Conservation (phyloP, 805 yeast genomes). For the Zygosaccharomyces lentus region DNA sequence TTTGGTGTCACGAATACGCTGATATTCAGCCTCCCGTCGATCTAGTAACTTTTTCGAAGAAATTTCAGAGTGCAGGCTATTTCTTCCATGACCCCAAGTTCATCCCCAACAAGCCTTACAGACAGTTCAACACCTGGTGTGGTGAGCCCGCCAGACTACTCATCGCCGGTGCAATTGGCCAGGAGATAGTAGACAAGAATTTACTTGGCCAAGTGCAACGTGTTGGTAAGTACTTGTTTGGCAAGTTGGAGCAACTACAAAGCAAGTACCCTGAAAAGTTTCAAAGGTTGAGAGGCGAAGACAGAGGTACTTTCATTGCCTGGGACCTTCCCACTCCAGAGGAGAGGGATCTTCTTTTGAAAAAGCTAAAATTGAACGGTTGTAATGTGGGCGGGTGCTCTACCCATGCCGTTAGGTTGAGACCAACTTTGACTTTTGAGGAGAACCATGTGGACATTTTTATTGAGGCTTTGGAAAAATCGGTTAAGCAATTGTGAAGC, state of each 20-base stretch:
- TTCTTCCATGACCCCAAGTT: slow-evolving; percentile 56
- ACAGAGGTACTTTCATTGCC: slow-evolving; percentile 62
- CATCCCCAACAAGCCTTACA: slow-evolving; percentile 56
- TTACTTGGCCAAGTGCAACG: slow-evolving; percentile 46
- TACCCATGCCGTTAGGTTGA: slow-evolving; percentile 51
- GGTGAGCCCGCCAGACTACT: slow-evolving; percentile 70
- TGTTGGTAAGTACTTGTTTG: slow-evolving; percentile 53
- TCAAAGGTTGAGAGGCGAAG: slow-evolving; percentile 55
- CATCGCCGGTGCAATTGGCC: slow-evolving; percentile 55
- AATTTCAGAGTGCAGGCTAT: slow-evolving; percentile 71
- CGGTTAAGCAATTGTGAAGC: slow-evolving; percentile 25
- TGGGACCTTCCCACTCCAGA: slow-evolving; percentile 49
- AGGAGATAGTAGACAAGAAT: slow-evolving; percentile 48
- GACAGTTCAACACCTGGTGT: slow-evolving; percentile 78
- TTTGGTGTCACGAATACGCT: slow-evolving; percentile 73
- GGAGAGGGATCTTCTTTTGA: slow-evolving; percentile 46
- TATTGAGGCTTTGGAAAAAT: slow-evolving; percentile 38
- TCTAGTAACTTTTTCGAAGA: slow-evolving; percentile 66
- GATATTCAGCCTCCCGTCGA: slow-evolving; percentile 59
- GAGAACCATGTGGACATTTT: slow-evolving; percentile 58
- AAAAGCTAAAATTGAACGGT: slow-evolving; percentile 46
- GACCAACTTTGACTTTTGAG: slow-evolving; percentile 62
- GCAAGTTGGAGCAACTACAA: slow-evolving; percentile 37
- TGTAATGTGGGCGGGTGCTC: slow-evolving; percentile 70
- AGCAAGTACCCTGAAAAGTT: slow-evolving; percentile 41